Evolutionary conservation across 805 yeast genomes (phyloP).

Genomic region (Kodamaea leandrae): DNA sequence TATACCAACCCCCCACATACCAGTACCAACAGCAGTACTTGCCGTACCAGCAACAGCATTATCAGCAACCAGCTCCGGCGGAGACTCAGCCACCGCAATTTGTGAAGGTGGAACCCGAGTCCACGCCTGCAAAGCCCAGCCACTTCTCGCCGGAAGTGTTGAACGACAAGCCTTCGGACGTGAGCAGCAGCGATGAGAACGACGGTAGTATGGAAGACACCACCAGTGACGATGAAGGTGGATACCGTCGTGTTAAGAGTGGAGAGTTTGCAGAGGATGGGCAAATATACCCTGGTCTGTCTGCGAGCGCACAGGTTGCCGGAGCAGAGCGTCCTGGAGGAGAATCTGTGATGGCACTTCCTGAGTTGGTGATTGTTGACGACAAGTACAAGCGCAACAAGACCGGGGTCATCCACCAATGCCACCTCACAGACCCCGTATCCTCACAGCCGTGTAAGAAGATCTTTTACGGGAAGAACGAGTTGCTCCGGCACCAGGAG

Average conservation of each 20-base stretch:
- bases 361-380: constrained; percentile 11
- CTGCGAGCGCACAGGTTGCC: constrained; percentile 1
- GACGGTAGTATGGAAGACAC: constrained; percentile 6
- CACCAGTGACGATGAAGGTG: constrained; percentile 1
- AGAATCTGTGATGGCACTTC: constrained; percentile 9
- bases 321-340: not conserved
- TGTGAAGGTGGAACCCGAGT: not conserved
- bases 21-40: no score
- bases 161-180: constrained; percentile 16
- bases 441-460: constrained; percentile 34
- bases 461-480: constrained; percentile 44
- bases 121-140: not conserved
- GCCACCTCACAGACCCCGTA: constrained; percentile 36
- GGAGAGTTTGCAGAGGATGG: no score
- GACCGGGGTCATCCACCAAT: constrained; percentile 39
- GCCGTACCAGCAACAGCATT: no score
- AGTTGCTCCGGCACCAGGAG: constrained; percentile 43
- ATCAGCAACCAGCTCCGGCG: no score
- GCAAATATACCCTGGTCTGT: no score
- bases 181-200: constrained; percentile 16
- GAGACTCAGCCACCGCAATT: no score
- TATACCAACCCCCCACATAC: no score
- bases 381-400: constrained; percentile 16
- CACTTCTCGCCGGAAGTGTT: constrained; percentile 1
- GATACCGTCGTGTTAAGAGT: not conserved